phyloP scores from a whole-genome alignment of 2,329 filamentous ascomycete species.

The Elsinoe arachidis region DNA sequence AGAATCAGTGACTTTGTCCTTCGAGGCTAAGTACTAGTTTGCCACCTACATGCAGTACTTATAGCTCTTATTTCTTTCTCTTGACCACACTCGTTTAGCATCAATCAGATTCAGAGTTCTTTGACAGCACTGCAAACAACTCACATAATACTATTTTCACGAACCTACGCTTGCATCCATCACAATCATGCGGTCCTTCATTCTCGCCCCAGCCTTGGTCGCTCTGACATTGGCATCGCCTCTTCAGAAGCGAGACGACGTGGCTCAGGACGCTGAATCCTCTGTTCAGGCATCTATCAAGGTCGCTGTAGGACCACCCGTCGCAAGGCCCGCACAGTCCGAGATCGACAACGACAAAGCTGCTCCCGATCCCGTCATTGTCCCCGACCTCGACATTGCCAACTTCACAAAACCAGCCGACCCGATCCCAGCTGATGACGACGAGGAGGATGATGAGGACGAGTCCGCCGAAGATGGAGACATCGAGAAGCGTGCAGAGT shows the following conservation, averaged over 20 bases:
- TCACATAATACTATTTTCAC: no score
- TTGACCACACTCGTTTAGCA: no score
- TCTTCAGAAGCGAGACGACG: not conserved
- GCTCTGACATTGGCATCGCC: not conserved
- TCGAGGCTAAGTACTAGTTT: not conserved
- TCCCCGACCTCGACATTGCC: not conserved
- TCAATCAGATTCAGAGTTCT: no score
- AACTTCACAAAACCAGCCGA: not conserved
- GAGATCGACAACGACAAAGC: not conserved
- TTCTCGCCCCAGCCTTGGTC: not conserved
- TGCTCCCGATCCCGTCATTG: not conserved
- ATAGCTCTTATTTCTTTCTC: not conserved
- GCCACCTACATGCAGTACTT: not conserved
- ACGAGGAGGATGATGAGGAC: not conserved
- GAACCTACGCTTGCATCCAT: not conserved
- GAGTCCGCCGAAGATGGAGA: not conserved
- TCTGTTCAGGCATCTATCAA: not conserved
- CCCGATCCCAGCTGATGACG: not conserved
- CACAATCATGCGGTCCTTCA: not conserved
- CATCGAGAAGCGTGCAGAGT: not conserved
- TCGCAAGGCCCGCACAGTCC: not conserved
- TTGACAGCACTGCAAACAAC: no score
- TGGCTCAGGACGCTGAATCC: not conserved
- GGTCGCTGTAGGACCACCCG: not conserved
- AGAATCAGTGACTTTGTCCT: not conserved